Percentiles rank a stretch among this genome's conserved stretches.
Evolutionary conservation across 441 rosid genomes (phyloP).

Genomic region (Hypseocharis bilobata): DNA sequence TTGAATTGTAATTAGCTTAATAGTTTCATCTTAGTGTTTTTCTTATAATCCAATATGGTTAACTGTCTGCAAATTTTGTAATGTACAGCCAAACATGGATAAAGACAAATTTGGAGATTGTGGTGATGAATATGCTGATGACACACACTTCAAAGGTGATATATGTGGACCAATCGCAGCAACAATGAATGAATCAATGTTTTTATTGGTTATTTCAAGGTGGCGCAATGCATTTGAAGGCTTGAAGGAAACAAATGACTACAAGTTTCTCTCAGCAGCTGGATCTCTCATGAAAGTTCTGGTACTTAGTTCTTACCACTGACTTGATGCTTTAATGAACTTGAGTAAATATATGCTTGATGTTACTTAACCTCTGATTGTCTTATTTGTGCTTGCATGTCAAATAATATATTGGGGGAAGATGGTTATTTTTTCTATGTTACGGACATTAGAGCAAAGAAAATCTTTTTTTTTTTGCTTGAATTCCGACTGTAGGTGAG

Average conservation of each 20-base stretch:
- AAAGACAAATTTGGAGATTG: constrained; percentile 30
- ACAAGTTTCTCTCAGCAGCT: constrained; percentile 68
- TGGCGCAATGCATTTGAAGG: constrained; percentile 82
- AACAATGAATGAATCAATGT: constrained; percentile 87
- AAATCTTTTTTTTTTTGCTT: too few relatives aligned
- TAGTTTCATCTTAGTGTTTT: constrained; percentile 1
- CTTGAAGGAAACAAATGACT: constrained; percentile 76
- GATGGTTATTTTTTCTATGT: too few relatives aligned
- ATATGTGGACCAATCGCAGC: constrained; percentile 89
- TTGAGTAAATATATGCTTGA: background rate
- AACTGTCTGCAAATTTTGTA: constrained; percentile 18
- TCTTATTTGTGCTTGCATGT: background rate
- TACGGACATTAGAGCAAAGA: too few relatives aligned
- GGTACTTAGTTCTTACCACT: constrained; percentile 36
- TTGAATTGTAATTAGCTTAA: constrained; percentile 13
- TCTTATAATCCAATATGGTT: background rate
- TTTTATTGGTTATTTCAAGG: constrained; percentile 62
- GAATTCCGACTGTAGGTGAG: too few relatives aligned
- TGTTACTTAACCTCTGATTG: constrained; percentile 3
- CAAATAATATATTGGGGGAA: too few relatives aligned
- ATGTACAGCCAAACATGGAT: constrained; percentile 37
- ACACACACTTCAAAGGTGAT: constrained; percentile 54
- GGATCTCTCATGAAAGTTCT: constrained; percentile 75
- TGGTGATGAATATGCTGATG: constrained; percentile 30
- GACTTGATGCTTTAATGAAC: constrained; percentile 13